Evolutionary conservation across 345 rosid species (phyloP), one percentile per base, ranked within the genome.

Genomic region (Zanthoxylum bungeanum): DNA sequence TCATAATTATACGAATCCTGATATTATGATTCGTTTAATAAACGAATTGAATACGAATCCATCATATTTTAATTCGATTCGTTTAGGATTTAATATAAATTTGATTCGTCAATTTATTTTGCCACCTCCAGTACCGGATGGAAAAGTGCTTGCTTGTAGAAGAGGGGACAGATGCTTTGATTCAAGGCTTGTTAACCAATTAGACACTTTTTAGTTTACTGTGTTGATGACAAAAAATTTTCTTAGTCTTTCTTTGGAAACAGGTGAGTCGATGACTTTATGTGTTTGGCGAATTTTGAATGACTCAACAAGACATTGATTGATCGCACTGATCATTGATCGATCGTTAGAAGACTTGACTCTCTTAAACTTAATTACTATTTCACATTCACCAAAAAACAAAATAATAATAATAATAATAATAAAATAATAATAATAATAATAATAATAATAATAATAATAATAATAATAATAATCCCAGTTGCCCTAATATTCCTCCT

Each of bases 131-230:
- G n/a, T n/a, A n/a, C n/a, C n/a, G n/a, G n/a, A n/a, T n/a, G n/a
- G 16, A 44, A 44, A 44, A 4, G 12, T 44, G 49, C 6, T 73
- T 80, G 82, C 72, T 72, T 65, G 73, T 44, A 27, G 81, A 72
- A 68, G 76, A 76, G 84, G 84, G 68, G 84, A 80, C 88, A 82
- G 22, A 47, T 72, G n/a, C 79, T 74, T 76, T 71, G 79, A 6
- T 69, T 65, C 73, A 19, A 57, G 44, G 72, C 57, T 72, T 76
- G 59, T 68, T 69, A 30, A 57, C 81, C 81, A 78, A 76, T 74
- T 27, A 65, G 64, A 61, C 49, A 42, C 25, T 22, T 40, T 56
- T 46, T 56, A 30, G 51, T 56, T 46, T 56, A 30, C 57, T 57
- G 50, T 40, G 72, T 78, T 69, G 64, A 64, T 28, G 61, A 22